Percentiles rank a stretch among this genome's conserved stretches.
Evolutionary conservation across 768 basidiomycete species (phyloP).

Genomic region (Rossbeevera mucosa): DNA sequence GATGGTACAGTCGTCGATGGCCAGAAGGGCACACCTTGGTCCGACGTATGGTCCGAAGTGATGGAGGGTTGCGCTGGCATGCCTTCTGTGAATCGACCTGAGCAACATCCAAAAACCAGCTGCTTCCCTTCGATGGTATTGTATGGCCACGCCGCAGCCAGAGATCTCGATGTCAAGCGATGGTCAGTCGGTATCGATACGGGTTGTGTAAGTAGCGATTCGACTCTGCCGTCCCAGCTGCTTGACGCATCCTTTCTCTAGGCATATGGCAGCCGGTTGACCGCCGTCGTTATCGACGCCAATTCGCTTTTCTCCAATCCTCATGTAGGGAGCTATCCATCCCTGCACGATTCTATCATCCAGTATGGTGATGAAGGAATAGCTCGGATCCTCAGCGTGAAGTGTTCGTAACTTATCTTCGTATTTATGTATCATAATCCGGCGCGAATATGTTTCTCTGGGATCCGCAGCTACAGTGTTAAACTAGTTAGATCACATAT

Average conservation of each 20-base stretch:
- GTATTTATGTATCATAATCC: background rate
- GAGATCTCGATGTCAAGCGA: slow-evolving; percentile 76
- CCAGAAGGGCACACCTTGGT: slow-evolving; percentile 64
- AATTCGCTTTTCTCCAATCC: slow-evolving; percentile 13
- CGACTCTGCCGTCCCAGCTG: background rate
- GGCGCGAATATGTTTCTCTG: background rate
- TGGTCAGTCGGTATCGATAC: slow-evolving; percentile 86
- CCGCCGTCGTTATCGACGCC: slow-evolving; percentile 59
- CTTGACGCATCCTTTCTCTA: slow-evolving; percentile 17
- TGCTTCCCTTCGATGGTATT: slow-evolving; percentile 76
- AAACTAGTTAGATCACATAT: background rate
- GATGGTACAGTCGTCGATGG: slow-evolving; percentile 30
- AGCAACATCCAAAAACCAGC: slow-evolving; percentile 4
- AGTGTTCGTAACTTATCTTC: slow-evolving; percentile 32
- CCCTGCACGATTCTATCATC: slow-evolving; percentile 28
- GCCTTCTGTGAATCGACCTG: slow-evolving; percentile 1
- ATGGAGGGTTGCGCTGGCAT: slow-evolving; percentile 59
- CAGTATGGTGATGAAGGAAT: slow-evolving; percentile 53
- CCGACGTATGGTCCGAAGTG: slow-evolving; percentile 65
- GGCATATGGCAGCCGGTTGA: slow-evolving; percentile 58
- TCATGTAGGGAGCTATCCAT: slow-evolving; percentile 10
- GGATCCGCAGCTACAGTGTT: background rate
- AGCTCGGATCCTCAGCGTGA: slow-evolving; percentile 50
- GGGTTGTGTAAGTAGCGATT: slow-evolving; percentile 68
- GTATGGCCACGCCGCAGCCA: slow-evolving; percentile 81